Base-by-base conservation (phyloP, 345 rosid genomes). In the Draba incana region DNA sequence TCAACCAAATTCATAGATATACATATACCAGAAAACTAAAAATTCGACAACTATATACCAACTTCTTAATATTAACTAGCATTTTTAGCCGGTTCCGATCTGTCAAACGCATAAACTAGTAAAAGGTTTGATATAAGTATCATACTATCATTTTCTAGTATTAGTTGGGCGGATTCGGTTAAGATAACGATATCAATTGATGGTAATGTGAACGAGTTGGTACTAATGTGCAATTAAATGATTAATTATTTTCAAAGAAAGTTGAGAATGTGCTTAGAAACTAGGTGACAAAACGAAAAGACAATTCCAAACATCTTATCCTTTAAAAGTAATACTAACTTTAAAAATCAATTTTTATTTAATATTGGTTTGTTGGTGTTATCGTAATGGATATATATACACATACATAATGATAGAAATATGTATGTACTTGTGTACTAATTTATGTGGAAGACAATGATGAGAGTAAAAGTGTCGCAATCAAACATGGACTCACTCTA, bases 381-480 rank as follows among this genome's bases (percentile, higher is more conserved):
- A 35, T 30, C 14, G 50, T 31, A 50, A 39, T 25, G 37, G 3
- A 12, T 53, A 20, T 9, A 60, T 12, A 33, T 33, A 33, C 7
- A 31, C 10, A 57, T 46, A 48, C 38, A 52, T 5, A 38, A 20
- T 5, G 10, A 38, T 4, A 37, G 2, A 12, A 37, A 63, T 35
- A 3, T 50, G 8, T 71, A 15, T 62, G 2, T 46, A 15, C 45
- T 24, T 54, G 42, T 54, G 69, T 47, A 63, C 5, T 25, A 56
- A 48, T 28, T 6, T 72, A 57, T 47, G 70, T 57, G 77, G 61
- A 65, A 42, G 77, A 58, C 71, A 66, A 51, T 50, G 67, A 73
- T 66, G 55, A 57, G 66, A 31, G 77, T 73, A 58, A 57, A 72
- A 58, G 66, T 41, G 71, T 73, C 75, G 30, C 61, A 28, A n/a